These are phyloP conservation scores for Aspergillus niger DNA, from an alignment of 2,329 filamentous ascomycete species.

Conservation along the genomic window DNA sequence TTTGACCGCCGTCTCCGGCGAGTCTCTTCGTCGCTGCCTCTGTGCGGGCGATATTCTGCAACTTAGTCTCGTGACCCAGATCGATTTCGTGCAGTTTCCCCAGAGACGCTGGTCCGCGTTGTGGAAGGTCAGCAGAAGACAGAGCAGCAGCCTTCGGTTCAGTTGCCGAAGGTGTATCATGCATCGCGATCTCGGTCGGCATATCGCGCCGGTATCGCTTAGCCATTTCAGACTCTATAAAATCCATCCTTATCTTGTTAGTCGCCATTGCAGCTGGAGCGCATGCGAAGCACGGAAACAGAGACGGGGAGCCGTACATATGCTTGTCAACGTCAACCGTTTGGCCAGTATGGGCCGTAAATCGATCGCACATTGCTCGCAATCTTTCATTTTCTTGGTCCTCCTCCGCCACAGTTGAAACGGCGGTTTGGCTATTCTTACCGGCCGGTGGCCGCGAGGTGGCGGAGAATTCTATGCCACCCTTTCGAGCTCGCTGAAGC, in stretches of 20 bases:
- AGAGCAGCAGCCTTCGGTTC: slow-evolving; percentile 17
- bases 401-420: slow-evolving; percentile 29
- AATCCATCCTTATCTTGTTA: slow-evolving; percentile 67
- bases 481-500: slow-evolving; percentile 39
- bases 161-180: slow-evolving; percentile 10
- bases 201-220: slow-evolving; percentile 46
- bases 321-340: slow-evolving; percentile 62
- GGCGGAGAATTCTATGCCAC: slow-evolving; percentile 51
- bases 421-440: slow-evolving; percentile 16
- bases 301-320: slow-evolving; percentile 55
- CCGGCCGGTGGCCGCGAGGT: slow-evolving; percentile 27
- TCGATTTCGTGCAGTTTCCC: slow-evolving; percentile 62
- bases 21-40: slow-evolving; percentile 49
- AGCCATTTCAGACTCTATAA: slow-evolving; percentile 68
- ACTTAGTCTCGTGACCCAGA: slow-evolving; percentile 50
- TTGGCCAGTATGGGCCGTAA: slow-evolving; percentile 61
- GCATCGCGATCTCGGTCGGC: slow-evolving; percentile 17
- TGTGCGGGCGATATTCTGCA: slow-evolving; percentile 48
- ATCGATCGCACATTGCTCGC: slow-evolving; percentile 52
- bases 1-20: slow-evolving; percentile 32
- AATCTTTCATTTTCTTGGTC: slow-evolving; percentile 39
- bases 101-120: slow-evolving; percentile 53
- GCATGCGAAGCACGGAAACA: background rate
- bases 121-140: slow-evolving; percentile 29
- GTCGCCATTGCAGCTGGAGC: slow-evolving; percentile 34